Conservation (phyloP, 768 basidiomycete genomes). For the Trichaptum fuscoviolaceum region DNA sequence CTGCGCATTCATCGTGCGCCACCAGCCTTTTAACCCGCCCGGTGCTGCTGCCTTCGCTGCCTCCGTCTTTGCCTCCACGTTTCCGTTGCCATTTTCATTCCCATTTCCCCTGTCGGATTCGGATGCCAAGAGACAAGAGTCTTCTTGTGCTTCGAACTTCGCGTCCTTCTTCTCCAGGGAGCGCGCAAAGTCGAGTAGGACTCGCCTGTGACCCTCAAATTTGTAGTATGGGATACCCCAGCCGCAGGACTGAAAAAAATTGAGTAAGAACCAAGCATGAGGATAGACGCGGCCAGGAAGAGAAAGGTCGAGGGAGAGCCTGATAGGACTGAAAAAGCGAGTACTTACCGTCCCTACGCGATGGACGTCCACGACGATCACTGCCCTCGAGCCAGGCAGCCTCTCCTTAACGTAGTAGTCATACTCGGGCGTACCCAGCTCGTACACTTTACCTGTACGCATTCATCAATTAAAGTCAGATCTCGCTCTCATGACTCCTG, state of each 20-base stretch:
- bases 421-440: conserved; percentile 12
- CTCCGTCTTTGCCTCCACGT: too few species aligned
- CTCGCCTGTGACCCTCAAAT: conserved; percentile 50
- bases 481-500: background rate
- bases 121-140: too few species aligned
- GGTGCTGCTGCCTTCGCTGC: conserved; percentile 16
- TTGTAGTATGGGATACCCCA: conserved; percentile 57
- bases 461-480: background rate
- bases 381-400: conserved; percentile 52
- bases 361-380: conserved; percentile 57
- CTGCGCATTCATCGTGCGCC: conserved; percentile 42
- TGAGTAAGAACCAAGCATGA: background rate
- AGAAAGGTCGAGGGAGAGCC: background rate
- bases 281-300: too few species aligned
- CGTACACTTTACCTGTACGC: background rate
- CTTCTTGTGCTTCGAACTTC: conserved; percentile 14
- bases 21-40: conserved; percentile 51
- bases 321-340: background rate
- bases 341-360: conserved; percentile 45
- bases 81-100: too few species aligned
- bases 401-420: conserved; percentile 26
- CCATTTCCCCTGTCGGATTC: too few species aligned
- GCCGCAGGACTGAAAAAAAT: conserved; percentile 51
- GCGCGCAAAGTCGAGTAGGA: conserved; percentile 41
- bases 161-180: conserved; percentile 40